phyloP scores from a whole-genome alignment of 495 filamentous ascomycete genomes.

The Trichoderma gamsii region DNA sequence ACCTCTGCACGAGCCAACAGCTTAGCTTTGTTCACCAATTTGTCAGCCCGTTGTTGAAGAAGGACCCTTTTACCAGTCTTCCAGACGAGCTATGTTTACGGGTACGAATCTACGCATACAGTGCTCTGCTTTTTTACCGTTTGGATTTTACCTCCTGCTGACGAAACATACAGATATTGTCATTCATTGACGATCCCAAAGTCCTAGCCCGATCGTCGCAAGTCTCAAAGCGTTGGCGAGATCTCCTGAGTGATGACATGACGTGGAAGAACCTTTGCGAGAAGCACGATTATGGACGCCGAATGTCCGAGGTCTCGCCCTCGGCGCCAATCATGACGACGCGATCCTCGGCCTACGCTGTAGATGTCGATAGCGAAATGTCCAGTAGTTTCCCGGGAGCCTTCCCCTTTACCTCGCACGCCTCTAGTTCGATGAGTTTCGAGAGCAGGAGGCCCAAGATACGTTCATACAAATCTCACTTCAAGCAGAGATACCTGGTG shows the following conservation, averaged over 20 bases:
- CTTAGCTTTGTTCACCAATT: constrained; percentile 92
- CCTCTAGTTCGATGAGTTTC: constrained; percentile 33
- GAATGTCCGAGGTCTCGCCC: constrained; percentile 37
- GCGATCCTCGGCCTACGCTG: constrained; percentile 22
- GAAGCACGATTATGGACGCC: constrained; percentile 77
- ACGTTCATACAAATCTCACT: constrained; percentile 84
- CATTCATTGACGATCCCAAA: constrained; percentile 90
- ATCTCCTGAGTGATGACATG: constrained; percentile 88
- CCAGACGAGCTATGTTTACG: constrained; percentile 89
- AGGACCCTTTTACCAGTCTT: constrained; percentile 84
- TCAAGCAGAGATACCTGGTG: constrained; percentile 94
- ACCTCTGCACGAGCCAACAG: constrained; percentile 87
- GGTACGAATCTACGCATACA: constrained; percentile 42
- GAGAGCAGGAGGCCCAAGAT: constrained; percentile 39
- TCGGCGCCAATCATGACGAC: not conserved
- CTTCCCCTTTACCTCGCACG: constrained; percentile 27
- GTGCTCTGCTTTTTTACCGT: constrained; percentile 7
- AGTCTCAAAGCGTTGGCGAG: constrained; percentile 88
- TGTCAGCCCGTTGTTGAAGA: constrained; percentile 85
- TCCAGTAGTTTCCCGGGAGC: constrained; percentile 33
- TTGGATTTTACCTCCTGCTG: not conserved
- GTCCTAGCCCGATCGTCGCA: constrained; percentile 88
- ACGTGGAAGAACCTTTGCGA: constrained; percentile 96
- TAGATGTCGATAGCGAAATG: constrained; percentile 24
- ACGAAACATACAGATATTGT: constrained; percentile 59